Percentiles rank a stretch among this genome's conserved stretches.
These are phyloP conservation scores for Termitomyces sp. DNA, from an alignment of 768 basidiomycete genomes.

Conservation along the genomic window DNA sequence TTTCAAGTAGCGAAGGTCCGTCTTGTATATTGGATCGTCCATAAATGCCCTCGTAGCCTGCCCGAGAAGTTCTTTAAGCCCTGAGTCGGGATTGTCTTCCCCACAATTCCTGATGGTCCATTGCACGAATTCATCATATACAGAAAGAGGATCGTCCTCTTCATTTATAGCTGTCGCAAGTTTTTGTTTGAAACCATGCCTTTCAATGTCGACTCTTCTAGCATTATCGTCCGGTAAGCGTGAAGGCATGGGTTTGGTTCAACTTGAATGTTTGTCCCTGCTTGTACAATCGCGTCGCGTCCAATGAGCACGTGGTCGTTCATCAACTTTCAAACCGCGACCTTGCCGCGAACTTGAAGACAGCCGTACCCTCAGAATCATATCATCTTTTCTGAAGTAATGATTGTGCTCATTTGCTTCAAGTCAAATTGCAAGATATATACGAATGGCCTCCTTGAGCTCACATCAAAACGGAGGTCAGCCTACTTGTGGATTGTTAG, in stretches of 20 bases:
- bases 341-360: too few relatives aligned
- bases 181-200: constrained; percentile 29
- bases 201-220: constrained; percentile 23
- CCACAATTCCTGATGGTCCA: constrained; percentile 85
- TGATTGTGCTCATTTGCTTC: too few relatives aligned
- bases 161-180: constrained; percentile 55
- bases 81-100: constrained; percentile 62
- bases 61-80: constrained; percentile 77
- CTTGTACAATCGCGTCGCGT: constrained; percentile 18
- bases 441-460: too few relatives aligned
- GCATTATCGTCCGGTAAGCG: constrained; percentile 14
- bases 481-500: too few relatives aligned
- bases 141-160: constrained; percentile 83
- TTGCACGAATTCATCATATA: constrained; percentile 82
- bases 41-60: constrained; percentile 80
- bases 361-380: too few relatives aligned
- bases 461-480: too few relatives aligned
- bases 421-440: too few relatives aligned
- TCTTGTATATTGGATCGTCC: constrained; percentile 77
- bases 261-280: constrained; percentile 9
- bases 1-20: constrained; percentile 87
- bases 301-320: constrained; percentile 11
- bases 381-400: too few relatives aligned
- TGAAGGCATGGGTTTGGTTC: constrained; percentile 13
- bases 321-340: too few relatives aligned